Conservation (phyloP, 805 yeast genomes). For the Candida sithepensis region DNA sequence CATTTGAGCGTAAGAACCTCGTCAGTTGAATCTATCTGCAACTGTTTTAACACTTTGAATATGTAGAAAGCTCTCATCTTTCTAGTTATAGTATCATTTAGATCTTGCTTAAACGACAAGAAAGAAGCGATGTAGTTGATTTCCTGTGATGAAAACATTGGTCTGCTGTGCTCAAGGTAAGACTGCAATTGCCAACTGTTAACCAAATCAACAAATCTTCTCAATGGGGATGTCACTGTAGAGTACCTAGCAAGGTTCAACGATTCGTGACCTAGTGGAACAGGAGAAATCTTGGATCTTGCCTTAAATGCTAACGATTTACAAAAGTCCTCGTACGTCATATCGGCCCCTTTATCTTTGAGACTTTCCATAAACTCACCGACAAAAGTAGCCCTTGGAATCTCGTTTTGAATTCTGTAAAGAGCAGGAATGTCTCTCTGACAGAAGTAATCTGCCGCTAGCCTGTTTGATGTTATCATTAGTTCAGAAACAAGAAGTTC, state of each 20-base stretch:
- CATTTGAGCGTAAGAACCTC: slow-evolving; percentile 37
- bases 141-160: slow-evolving; percentile 31
- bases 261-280: slow-evolving; percentile 51
- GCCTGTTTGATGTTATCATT: slow-evolving; percentile 77
- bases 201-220: slow-evolving; percentile 77
- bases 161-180: slow-evolving; percentile 27
- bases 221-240: slow-evolving; percentile 83
- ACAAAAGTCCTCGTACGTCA: slow-evolving; percentile 39
- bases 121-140: slow-evolving; percentile 38
- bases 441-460: slow-evolving; percentile 47
- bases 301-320: slow-evolving; percentile 44
- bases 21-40: slow-evolving; percentile 21
- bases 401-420: slow-evolving; percentile 33
- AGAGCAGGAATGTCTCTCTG: slow-evolving; percentile 49
- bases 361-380: slow-evolving; percentile 14
- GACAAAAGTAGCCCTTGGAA: slow-evolving; percentile 23
- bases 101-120: slow-evolving; percentile 41
- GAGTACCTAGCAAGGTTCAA: slow-evolving; percentile 62
- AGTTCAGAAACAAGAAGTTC: slow-evolving; percentile 71
- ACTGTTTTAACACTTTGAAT: slow-evolving; percentile 26
- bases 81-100: slow-evolving; percentile 27
- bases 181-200: slow-evolving; percentile 75
- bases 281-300: slow-evolving; percentile 47
- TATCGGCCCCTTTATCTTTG: slow-evolving; percentile 18
- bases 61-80: slow-evolving; percentile 28